A percentile compares a stretch with the other conserved stretches of the same genome.
Evolutionary conservation across 306 rosid genomes (phyloP).

Genomic region (Chamaecrista fasciculata): DNA sequence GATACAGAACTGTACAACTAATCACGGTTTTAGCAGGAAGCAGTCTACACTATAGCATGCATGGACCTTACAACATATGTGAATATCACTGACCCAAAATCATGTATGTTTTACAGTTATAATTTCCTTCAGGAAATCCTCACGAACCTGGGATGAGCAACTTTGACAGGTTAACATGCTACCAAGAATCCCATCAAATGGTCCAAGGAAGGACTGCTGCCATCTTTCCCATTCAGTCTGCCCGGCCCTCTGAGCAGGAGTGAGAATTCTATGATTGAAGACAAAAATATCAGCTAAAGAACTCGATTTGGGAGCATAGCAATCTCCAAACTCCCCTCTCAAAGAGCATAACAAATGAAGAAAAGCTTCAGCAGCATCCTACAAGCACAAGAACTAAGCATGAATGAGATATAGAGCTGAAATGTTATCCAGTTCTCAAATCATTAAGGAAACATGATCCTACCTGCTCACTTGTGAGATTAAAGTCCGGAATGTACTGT

Average conservation of each 20-base stretch:
- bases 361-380: slow-evolving; percentile 98
- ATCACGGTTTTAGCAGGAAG: neutral
- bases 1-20: slow-evolving; percentile 9
- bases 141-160: slow-evolving; percentile 76
- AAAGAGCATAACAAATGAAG: slow-evolving; percentile 78
- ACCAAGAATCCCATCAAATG: slow-evolving; percentile 89
- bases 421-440: slow-evolving; percentile 5
- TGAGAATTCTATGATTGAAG: slow-evolving; percentile 59
- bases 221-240: slow-evolving; percentile 70
- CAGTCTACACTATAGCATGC: slow-evolving; percentile 8
- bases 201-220: slow-evolving; percentile 71
- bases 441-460: slow-evolving; percentile 9
- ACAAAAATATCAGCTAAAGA: slow-evolving; percentile 65
- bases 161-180: slow-evolving; percentile 83
- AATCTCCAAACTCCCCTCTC: slow-evolving; percentile 70
- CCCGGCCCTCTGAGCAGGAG: slow-evolving; percentile 43
- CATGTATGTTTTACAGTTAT: neutral
- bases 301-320: slow-evolving; percentile 54
- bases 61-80: neutral
- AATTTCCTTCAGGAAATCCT: slow-evolving; percentile 27
- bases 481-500: slow-evolving; percentile 65
- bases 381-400: slow-evolving; percentile 28
- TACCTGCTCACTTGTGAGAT: slow-evolving; percentile 86
- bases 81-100: neutral
- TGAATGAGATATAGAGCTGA: slow-evolving; percentile 19